Evolutionary conservation across 176 grass and related monocot genomes (phyloP).

Genomic region (Musa schizocarpa): DNA sequence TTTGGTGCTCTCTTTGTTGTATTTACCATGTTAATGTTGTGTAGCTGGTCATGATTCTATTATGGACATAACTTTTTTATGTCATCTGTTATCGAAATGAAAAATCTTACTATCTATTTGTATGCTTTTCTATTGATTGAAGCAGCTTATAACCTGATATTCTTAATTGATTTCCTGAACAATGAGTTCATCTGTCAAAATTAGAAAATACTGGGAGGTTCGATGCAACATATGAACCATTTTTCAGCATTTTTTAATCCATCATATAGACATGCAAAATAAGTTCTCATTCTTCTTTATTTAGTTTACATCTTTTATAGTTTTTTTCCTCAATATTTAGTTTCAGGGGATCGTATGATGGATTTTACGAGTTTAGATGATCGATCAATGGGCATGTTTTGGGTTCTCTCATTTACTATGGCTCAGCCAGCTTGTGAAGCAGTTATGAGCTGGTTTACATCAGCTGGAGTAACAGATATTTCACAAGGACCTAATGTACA

Average conservation of each 20-base stretch:
- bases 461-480: constrained; percentile 65
- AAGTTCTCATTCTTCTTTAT: constrained; percentile 2
- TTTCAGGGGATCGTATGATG: constrained; percentile 73
- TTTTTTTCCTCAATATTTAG: constrained; percentile 25
- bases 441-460: constrained; percentile 97
- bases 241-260: background rate
- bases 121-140: background rate
- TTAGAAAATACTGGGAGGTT: background rate
- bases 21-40: background rate
- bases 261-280: background rate
- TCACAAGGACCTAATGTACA: constrained; percentile 78
- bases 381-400: constrained; percentile 90
- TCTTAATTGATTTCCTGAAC: background rate
- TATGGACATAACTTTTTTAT: background rate
- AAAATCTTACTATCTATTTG: background rate
- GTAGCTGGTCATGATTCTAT: background rate
- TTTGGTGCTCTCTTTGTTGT: background rate
- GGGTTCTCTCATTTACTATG: constrained; percentile 99
- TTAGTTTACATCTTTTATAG: background rate
- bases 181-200: background rate
- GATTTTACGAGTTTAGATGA: constrained; percentile 95
- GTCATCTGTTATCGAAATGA: too few relatives aligned
- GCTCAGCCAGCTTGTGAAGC: constrained; percentile 75
- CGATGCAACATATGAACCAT: background rate
- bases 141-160: background rate